These are phyloP conservation scores for Monosporascus ibericus DNA, from an alignment of 2,329 filamentous ascomycete species.

Conservation along the genomic window DNA sequence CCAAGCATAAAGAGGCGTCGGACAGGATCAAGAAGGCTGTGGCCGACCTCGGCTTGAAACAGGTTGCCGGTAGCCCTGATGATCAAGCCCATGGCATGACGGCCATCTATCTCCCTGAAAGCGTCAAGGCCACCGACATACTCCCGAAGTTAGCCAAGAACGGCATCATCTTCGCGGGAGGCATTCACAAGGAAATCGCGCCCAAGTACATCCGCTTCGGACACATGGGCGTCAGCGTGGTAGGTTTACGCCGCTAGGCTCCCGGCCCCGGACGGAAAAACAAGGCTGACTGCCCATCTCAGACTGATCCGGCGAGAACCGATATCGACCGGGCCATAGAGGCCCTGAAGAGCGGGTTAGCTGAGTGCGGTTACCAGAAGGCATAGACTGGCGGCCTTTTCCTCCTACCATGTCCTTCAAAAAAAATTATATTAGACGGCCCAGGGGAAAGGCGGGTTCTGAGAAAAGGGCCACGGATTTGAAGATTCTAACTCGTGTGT, in stretches of 20 bases:
- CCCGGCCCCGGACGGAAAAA: constrained; percentile 1
- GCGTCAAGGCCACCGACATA: constrained; percentile 71
- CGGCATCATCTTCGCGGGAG: constrained; percentile 90
- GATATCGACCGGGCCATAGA: constrained; percentile 82
- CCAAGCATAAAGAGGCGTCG: constrained; percentile 70
- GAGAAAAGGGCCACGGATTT: neutral
- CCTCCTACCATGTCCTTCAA: neutral
- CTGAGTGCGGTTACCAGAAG: constrained; percentile 64
- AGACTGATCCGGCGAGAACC: constrained; percentile 68
- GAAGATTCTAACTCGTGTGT: neutral
- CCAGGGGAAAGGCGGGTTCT: neutral
- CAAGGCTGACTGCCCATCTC: constrained; percentile 12
- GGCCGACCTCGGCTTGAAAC: constrained; percentile 73
- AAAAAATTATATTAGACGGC: neutral
- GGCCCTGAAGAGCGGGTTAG: constrained; percentile 67
- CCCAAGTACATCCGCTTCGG: constrained; percentile 92
- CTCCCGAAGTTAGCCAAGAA: constrained; percentile 79
- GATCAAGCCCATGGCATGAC: constrained; percentile 98
- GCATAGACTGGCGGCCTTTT: constrained; percentile 19
- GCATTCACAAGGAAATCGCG: constrained; percentile 92
- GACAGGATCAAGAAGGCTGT: constrained; percentile 83
- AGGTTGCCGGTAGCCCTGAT: constrained; percentile 77
- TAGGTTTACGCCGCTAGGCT: constrained; percentile 33
- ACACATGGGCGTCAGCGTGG: constrained; percentile 93
- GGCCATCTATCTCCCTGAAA: constrained; percentile 89